A percentile compares a stretch with the other conserved stretches of the same genome.
Evolutionary conservation across 2,329 filamentous ascomycete species (phyloP).

Genomic region (Cladophialophora chaetospira): DNA sequence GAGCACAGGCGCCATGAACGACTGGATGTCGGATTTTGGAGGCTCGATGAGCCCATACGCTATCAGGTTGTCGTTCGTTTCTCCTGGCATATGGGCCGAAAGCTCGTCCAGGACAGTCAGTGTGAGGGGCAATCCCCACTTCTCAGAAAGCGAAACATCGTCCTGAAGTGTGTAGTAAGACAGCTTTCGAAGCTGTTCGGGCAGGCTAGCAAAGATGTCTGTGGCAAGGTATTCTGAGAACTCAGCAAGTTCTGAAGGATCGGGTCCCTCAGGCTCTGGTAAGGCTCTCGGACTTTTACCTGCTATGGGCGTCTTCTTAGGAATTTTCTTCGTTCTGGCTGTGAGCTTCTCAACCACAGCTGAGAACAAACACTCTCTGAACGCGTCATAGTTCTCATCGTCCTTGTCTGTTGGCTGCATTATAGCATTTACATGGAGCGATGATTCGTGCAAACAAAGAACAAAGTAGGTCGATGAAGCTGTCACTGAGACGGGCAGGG

Average conservation of each 20-base stretch:
- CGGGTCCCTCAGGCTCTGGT: slow-evolving; percentile 34
- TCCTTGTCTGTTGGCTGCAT: slow-evolving; percentile 38
- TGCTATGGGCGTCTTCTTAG: slow-evolving; percentile 41
- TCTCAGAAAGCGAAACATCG: slow-evolving; percentile 51
- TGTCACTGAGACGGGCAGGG: not conserved
- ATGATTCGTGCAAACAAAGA: not conserved
- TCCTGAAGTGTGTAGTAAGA: slow-evolving; percentile 61
- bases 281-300: slow-evolving; percentile 36
- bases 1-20: slow-evolving; percentile 65
- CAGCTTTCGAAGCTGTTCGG: slow-evolving; percentile 61
- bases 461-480: not conserved
- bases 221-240: slow-evolving; percentile 78
- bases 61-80: slow-evolving; percentile 66
- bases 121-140: slow-evolving; percentile 62
- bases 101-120: slow-evolving; percentile 53
- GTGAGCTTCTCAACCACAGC: slow-evolving; percentile 65
- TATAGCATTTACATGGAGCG: not conserved
- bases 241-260: slow-evolving; percentile 71
- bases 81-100: slow-evolving; percentile 58
- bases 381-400: slow-evolving; percentile 63
- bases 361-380: slow-evolving; percentile 73
- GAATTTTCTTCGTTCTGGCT: slow-evolving; percentile 31
- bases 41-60: slow-evolving; percentile 64
- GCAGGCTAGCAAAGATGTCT: slow-evolving; percentile 68
- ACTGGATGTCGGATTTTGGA: slow-evolving; percentile 47